Evolutionary conservation across 176 grass and related monocot species (phyloP).

Genomic region (Rhynchospora breviuscula): DNA sequence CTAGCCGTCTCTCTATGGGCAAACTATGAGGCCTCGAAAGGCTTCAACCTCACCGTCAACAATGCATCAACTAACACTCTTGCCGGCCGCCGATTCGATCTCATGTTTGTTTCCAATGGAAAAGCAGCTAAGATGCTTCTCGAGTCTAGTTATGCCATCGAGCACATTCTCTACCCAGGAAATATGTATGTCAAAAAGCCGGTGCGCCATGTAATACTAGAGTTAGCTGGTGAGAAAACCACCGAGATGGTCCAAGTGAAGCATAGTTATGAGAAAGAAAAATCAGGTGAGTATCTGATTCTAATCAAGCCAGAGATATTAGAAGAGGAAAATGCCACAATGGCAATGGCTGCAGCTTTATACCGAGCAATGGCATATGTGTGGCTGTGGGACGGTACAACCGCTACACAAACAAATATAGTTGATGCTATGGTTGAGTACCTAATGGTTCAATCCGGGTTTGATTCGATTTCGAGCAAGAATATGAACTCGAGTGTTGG

Average conservation of each 20-base stretch:
- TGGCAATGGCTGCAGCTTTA: conserved; percentile 28
- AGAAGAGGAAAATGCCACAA: background rate
- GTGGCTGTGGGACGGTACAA: conserved; percentile 44
- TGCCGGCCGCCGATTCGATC: conserved; percentile 16
- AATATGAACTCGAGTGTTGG: conserved; percentile 19
- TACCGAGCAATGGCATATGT: conserved; percentile 44
- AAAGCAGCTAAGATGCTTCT: conserved; percentile 8
- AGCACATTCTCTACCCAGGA: conserved; percentile 6
- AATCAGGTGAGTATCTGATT: conserved; percentile 34
- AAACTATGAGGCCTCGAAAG: conserved; percentile 31
- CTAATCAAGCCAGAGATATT: conserved; percentile 42
- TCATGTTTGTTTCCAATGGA: conserved; percentile 31
- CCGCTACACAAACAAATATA: conserved; percentile 28
- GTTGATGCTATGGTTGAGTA: conserved; percentile 52
- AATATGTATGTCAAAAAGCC: conserved; percentile 10
- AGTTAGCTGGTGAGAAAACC: conserved; percentile 29
- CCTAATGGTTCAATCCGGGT: conserved; percentile 12
- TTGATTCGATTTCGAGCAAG: background rate
- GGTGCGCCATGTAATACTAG: conserved; percentile 45
- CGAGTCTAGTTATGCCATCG: background rate
- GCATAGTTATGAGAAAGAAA: background rate
- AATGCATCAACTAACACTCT: background rate
- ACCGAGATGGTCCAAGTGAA: conserved; percentile 13
- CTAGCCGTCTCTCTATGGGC: conserved; percentile 31
- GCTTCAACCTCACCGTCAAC: conserved; percentile 21